phyloP scores from a whole-genome alignment of 345 rosid genomes.

The Tarenaya hassleriana region DNA sequence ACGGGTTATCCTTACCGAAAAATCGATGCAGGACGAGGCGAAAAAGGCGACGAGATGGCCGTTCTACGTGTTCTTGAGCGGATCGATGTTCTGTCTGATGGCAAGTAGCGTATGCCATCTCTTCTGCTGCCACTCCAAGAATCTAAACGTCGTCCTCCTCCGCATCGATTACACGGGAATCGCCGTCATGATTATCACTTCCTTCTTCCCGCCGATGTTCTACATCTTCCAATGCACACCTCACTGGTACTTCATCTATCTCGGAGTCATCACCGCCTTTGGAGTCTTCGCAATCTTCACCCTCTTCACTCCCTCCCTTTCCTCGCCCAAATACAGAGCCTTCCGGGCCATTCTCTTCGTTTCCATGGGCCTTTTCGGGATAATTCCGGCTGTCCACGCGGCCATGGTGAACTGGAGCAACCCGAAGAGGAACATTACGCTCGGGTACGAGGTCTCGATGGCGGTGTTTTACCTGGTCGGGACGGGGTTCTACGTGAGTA shows the following conservation, averaged over 20 bases:
- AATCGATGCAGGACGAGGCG: conserved; percentile 37
- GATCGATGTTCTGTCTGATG: conserved; percentile 80
- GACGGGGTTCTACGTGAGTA: conserved; percentile 53
- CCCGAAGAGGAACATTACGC: conserved; percentile 47
- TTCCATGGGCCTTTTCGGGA: conserved; percentile 78
- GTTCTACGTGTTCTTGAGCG: conserved; percentile 63
- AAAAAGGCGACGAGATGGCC: conserved; percentile 67
- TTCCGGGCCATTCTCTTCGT: conserved; percentile 62
- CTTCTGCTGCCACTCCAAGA: conserved; percentile 73
- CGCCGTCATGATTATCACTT: conserved; percentile 82
- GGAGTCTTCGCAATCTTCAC: conserved; percentile 70
- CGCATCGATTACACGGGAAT: conserved; percentile 74
- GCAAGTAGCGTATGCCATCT: conserved; percentile 84
- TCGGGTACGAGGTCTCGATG: conserved; percentile 68
- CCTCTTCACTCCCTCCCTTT: conserved; percentile 56
- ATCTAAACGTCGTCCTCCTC: conserved; percentile 45
- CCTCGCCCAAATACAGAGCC: conserved; percentile 46
- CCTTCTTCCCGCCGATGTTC: conserved; percentile 82
- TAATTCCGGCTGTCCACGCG: conserved; percentile 64
- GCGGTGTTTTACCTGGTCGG: conserved; percentile 72
- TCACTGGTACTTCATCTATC: conserved; percentile 70
- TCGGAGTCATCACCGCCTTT: conserved; percentile 62
- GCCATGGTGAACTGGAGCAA: conserved; percentile 62
- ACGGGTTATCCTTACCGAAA: neutral
- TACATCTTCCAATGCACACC: conserved; percentile 80